phyloP scores from a whole-genome alignment of 2,329 filamentous ascomycete species.

The Rhytidhysteron rufulum region DNA sequence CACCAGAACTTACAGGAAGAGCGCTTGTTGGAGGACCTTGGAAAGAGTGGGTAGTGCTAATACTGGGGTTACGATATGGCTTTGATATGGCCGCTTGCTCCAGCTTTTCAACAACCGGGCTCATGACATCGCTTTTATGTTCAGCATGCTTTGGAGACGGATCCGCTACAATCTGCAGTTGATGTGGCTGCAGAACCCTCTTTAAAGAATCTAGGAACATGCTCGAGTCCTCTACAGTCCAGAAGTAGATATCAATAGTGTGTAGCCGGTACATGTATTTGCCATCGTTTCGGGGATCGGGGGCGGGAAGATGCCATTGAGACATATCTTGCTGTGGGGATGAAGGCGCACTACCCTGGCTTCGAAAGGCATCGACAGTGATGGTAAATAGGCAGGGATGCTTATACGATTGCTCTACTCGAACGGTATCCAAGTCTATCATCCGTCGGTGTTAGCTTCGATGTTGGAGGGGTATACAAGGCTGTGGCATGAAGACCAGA shows the following conservation, averaged over 20 bases:
- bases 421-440: constrained; percentile 62
- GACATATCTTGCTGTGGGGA: constrained; percentile 45
- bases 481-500: background rate
- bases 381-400: constrained; percentile 69
- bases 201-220: constrained; percentile 67
- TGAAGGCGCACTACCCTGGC: constrained; percentile 31
- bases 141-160: constrained; percentile 39
- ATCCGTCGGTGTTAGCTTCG: background rate
- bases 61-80: constrained; percentile 42
- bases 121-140: constrained; percentile 51
- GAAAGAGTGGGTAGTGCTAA: constrained; percentile 35
- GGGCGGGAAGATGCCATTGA: constrained; percentile 72
- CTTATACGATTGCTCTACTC: constrained; percentile 68
- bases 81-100: constrained; percentile 67
- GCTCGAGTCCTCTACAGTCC: constrained; percentile 68
- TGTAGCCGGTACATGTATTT: constrained; percentile 78
- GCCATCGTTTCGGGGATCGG: constrained; percentile 67
- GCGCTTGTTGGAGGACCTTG: constrained; percentile 34
- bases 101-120: constrained; percentile 68
- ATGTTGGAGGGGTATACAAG: background rate
- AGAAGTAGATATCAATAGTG: constrained; percentile 75
- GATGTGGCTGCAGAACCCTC: constrained; percentile 61
- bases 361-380: constrained; percentile 49
- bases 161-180: constrained; percentile 29
- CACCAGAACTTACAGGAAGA: constrained; percentile 16